These are phyloP conservation scores for Pythium angustatum DNA, from an alignment of 352 stramenopile species.

Conservation along the genomic window DNA sequence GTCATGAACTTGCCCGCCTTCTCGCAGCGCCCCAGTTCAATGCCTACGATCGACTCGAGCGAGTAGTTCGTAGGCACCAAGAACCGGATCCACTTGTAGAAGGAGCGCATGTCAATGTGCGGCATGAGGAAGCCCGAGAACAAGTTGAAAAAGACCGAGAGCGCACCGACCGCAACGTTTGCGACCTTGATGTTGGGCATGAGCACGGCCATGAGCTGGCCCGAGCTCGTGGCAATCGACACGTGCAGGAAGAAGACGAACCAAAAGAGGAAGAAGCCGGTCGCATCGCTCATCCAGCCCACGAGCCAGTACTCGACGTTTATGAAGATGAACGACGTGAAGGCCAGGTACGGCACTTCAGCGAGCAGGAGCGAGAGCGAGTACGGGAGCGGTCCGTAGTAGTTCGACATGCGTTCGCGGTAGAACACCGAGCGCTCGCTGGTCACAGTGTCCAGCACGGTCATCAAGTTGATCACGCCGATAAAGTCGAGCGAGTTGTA, in stretches of 20 bases:
- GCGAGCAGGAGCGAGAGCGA: conserved; percentile 40
- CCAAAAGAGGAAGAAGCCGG: conserved; percentile 43
- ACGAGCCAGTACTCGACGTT: conserved; percentile 52
- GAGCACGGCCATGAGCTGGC: conserved; percentile 48
- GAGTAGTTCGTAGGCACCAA: conserved; percentile 44
- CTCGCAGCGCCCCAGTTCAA: conserved; percentile 31
- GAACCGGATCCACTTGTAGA: conserved; percentile 49
- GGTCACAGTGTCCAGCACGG: conserved; percentile 30
- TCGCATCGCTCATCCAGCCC: conserved; percentile 32
- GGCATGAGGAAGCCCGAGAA: conserved; percentile 47
- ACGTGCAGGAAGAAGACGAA: conserved; percentile 50
- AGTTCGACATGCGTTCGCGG: conserved; percentile 46
- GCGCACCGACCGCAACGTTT: conserved; percentile 46
- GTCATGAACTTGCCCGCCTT: background rate
- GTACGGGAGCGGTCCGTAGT: conserved; percentile 50
- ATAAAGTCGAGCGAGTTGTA: conserved; percentile 79
- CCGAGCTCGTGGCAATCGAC: conserved; percentile 38
- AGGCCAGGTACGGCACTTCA: conserved; percentile 44
- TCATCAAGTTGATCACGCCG: conserved; percentile 42
- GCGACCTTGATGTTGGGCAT: conserved; percentile 56
- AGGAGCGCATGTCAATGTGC: conserved; percentile 34
- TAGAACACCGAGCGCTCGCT: conserved; percentile 39
- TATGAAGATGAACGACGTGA: conserved; percentile 37
- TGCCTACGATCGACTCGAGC: conserved; percentile 32
- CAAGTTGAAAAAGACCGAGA: conserved; percentile 52